Percentiles rank a stretch among this genome's conserved stretches.
phyloP scores from a whole-genome alignment of 257 asterid genomes.

The Mentha longifolia region DNA sequence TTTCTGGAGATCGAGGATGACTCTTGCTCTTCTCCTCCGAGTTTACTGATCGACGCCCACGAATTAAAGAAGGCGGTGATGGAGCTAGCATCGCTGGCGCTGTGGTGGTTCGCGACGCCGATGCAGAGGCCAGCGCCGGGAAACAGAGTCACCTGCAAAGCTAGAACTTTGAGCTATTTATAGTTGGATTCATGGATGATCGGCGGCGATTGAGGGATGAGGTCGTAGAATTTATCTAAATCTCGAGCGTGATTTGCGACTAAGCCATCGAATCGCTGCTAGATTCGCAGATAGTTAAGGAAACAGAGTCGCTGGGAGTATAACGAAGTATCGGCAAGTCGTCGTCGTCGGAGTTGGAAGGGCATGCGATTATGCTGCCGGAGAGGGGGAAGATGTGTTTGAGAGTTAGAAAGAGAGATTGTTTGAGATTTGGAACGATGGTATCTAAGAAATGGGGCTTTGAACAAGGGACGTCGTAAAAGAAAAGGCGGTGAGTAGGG shows the following conservation, averaged over 20 bases:
- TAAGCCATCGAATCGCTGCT: constrained; percentile 36
- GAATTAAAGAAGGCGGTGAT: constrained; percentile 41
- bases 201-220: constrained; percentile 45
- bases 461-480: too few species aligned
- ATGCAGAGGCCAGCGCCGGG: constrained; percentile 50
- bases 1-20: background rate
- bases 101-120: constrained; percentile 45
- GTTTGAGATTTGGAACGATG: constrained; percentile 47
- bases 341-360: background rate
- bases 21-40: constrained; percentile 31
- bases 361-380: constrained; percentile 37
- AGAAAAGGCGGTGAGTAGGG: too few species aligned
- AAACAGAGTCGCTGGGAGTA: constrained; percentile 43
- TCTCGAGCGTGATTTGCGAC: constrained; percentile 43
- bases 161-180: constrained; percentile 37
- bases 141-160: constrained; percentile 53
- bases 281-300: constrained; percentile 40
- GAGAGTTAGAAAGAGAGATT: constrained; percentile 55
- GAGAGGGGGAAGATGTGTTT: constrained; percentile 52
- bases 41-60: constrained; percentile 46
- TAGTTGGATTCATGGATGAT: constrained; percentile 11
- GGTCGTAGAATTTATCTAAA: constrained; percentile 45
- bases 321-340: constrained; percentile 43
- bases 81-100: constrained; percentile 46
- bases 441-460: constrained; percentile 40